Evolutionary conservation across 1,284 basidiomycete genomes (phyloP).

Genomic region (Ganoderma lucidum): DNA sequence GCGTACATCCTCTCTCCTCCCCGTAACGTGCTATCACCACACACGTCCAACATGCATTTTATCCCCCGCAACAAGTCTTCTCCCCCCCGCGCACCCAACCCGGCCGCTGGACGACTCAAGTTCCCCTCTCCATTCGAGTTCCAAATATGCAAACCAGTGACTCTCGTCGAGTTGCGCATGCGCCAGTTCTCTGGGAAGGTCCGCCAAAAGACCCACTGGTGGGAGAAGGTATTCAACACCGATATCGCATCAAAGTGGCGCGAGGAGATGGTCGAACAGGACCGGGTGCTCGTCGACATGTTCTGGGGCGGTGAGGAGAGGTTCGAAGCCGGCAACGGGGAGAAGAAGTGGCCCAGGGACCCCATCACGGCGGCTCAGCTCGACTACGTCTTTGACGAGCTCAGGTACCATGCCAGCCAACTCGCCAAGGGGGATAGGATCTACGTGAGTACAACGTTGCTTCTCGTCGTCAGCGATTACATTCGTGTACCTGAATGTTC

Average conservation of each 20-base stretch:
- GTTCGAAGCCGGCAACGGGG: not conserved
- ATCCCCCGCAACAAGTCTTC: too few species aligned
- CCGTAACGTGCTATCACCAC: too few species aligned
- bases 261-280: constrained; percentile 29
- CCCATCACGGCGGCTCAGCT: constrained; percentile 14
- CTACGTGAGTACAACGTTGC: constrained; percentile 36
- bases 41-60: too few species aligned
- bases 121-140: constrained; percentile 18
- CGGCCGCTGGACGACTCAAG: not conserved
- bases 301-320: constrained; percentile 11
- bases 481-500: not conserved
- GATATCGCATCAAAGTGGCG: constrained; percentile 29
- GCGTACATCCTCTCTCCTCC: too few species aligned
- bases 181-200: constrained; percentile 27
- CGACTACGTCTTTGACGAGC: constrained; percentile 20
- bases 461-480: not conserved
- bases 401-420: constrained; percentile 1
- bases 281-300: not conserved
- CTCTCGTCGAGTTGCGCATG: constrained; percentile 31
- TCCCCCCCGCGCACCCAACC: too few species aligned
- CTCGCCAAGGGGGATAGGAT: not conserved
- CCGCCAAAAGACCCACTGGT: constrained; percentile 31
- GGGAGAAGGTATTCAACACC: constrained; percentile 30
- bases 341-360: constrained; percentile 19
- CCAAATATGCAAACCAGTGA: constrained; percentile 1